Evolutionary conservation across 2,329 filamentous ascomycete species (phyloP).

Genomic region (Laburnicola sp.): DNA sequence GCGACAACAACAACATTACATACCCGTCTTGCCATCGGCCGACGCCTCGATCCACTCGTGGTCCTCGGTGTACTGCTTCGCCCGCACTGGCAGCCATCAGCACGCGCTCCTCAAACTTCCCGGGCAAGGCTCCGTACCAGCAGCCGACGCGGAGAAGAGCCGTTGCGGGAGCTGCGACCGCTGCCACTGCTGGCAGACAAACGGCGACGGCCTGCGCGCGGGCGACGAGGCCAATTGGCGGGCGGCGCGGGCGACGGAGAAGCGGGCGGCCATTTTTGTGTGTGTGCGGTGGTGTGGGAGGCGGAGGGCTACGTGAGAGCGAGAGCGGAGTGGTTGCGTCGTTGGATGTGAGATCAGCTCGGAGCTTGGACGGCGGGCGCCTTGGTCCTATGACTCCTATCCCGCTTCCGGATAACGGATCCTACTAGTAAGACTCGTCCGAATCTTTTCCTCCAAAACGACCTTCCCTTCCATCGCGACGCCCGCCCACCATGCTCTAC

Average conservation of each 20-base stretch:
- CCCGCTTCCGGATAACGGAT: neutral
- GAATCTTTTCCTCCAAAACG: slow-evolving; percentile 16
- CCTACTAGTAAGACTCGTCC: neutral
- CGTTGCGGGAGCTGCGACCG: slow-evolving; percentile 25
- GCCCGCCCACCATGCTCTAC: slow-evolving; percentile 73
- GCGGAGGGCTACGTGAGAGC: neutral
- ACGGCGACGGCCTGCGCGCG: slow-evolving; percentile 26
- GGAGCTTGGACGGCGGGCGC: neutral
- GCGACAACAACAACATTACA: slow-evolving; percentile 4
- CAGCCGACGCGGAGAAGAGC: slow-evolving; percentile 46
- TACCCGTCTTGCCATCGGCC: slow-evolving; percentile 78
- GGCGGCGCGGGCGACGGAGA: slow-evolving; percentile 37
- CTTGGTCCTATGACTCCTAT: neutral
- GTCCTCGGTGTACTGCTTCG: slow-evolving; percentile 91
- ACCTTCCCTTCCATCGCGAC: neutral
- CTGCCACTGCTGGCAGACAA: slow-evolving; percentile 25
- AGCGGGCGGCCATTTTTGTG: slow-evolving; percentile 42
- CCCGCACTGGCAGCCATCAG: slow-evolving; percentile 53
- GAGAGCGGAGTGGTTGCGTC: slow-evolving; percentile 7
- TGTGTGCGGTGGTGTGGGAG: slow-evolving; percentile 9
- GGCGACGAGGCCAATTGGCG: slow-evolving; percentile 41
- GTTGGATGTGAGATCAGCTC: neutral
- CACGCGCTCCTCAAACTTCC: slow-evolving; percentile 1
- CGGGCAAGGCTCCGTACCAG: slow-evolving; percentile 26
- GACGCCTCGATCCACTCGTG: slow-evolving; percentile 97